phyloP scores from a whole-genome alignment of 2,329 filamentous ascomycete genomes.

The Arachnomyces sp. region DNA sequence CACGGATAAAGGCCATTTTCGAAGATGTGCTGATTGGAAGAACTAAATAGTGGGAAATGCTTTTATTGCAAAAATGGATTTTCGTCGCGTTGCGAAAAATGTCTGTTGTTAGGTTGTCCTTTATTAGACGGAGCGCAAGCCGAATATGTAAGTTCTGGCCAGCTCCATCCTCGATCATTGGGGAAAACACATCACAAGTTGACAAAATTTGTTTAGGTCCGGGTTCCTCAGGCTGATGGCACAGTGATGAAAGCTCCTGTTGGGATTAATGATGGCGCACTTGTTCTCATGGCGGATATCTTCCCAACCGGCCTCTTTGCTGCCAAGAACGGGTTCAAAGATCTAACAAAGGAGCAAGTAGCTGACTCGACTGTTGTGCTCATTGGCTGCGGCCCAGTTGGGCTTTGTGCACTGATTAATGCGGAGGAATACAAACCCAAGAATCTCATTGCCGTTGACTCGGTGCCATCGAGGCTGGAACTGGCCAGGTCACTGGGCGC shows the following conservation, averaged over 20 bases:
- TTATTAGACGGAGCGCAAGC: constrained; percentile 71
- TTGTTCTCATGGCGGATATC: constrained; percentile 88
- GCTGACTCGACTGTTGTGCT: constrained; percentile 65
- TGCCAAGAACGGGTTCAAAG: constrained; percentile 66
- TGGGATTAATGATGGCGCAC: constrained; percentile 62
- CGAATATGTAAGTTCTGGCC: constrained; percentile 53
- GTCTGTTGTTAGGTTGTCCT: constrained; percentile 61
- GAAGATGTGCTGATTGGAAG: background rate
- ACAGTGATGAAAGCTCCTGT: constrained; percentile 69
- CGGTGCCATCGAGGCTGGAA: constrained; percentile 65
- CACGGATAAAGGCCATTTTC: no score
- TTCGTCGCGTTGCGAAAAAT: constrained; percentile 68
- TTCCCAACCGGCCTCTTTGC: constrained; percentile 82
- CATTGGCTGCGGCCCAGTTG: constrained; percentile 79
- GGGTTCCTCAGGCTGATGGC: constrained; percentile 71
- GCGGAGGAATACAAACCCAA: constrained; percentile 68
- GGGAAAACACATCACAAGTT: background rate
- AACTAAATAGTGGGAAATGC: constrained; percentile 52
- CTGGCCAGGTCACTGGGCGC: constrained; percentile 68
- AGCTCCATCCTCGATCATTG: constrained; percentile 15
- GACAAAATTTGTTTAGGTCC: constrained; percentile 39
- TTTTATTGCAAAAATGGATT: constrained; percentile 76
- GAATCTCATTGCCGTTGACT: constrained; percentile 71
- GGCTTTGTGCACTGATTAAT: constrained; percentile 73
- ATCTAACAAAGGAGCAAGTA: constrained; percentile 51